Percentiles rank a stretch among this genome's conserved stretches.
These are phyloP conservation scores for Poronia punctata DNA, from an alignment of 495 filamentous ascomycete genomes.

Conservation along the genomic window DNA sequence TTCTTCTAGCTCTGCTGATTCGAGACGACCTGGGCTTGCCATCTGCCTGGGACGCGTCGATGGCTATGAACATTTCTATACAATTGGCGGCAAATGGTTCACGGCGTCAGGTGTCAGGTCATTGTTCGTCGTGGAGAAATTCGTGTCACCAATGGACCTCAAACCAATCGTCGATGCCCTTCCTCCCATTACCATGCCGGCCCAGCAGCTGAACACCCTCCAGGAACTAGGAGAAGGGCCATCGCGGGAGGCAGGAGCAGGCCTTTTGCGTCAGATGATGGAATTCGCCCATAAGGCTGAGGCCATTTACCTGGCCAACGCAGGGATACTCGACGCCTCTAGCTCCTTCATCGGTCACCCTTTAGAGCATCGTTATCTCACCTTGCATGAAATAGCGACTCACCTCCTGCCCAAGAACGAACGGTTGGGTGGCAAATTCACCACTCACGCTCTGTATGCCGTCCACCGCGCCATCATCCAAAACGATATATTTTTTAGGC, in stretches of 20 bases:
- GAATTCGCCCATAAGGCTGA: slow-evolving; percentile 45
- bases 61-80: slow-evolving; percentile 64
- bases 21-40: slow-evolving; percentile 46
- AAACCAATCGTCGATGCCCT: slow-evolving; percentile 55
- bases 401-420: slow-evolving; percentile 38
- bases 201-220: slow-evolving; percentile 38
- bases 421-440: slow-evolving; percentile 37
- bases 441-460: slow-evolving; percentile 54
- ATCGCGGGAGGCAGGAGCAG: slow-evolving; percentile 44
- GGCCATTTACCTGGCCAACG: slow-evolving; percentile 44
- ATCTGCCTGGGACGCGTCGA: slow-evolving; percentile 62
- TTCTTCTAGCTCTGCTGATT: slow-evolving; percentile 24
- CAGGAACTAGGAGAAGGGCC: slow-evolving; percentile 41
- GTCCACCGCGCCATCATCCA: slow-evolving; percentile 56
- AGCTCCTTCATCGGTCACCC: slow-evolving; percentile 44
- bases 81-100: slow-evolving; percentile 66
- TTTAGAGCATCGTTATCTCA: slow-evolving; percentile 45
- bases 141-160: slow-evolving; percentile 51
- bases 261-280: slow-evolving; percentile 46
- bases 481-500: slow-evolving; percentile 46
- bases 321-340: slow-evolving; percentile 40
- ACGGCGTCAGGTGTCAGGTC: slow-evolving; percentile 37
- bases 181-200: slow-evolving; percentile 38
- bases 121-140: slow-evolving; percentile 58
- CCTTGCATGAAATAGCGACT: slow-evolving; percentile 58